Conservation (phyloP, 1,284 basidiomycete species). For the Ustilago bromivora region DNA sequence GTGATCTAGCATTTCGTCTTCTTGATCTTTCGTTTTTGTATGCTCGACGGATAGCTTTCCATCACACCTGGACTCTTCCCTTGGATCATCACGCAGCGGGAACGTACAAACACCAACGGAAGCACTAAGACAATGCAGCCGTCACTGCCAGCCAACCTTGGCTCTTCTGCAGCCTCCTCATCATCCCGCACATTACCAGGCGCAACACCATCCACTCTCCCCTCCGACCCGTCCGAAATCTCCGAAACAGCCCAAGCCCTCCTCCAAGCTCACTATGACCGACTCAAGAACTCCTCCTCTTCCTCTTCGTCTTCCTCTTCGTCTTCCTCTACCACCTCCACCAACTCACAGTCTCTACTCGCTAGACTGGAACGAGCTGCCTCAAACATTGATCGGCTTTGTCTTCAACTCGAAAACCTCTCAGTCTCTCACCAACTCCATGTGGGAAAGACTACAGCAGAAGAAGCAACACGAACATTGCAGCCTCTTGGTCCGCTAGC, state of each 20-base stretch:
- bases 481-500: constrained; percentile 42
- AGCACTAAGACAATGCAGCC: neutral
- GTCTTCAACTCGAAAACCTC: constrained; percentile 45
- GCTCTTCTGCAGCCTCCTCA: neutral
- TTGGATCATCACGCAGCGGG: neutral
- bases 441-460: neutral
- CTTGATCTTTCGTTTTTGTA: neutral
- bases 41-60: neutral
- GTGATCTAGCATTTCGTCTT: neutral
- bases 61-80: neutral
- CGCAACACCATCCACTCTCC: constrained; percentile 11
- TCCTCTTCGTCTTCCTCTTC: neutral
- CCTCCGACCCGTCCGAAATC: constrained; percentile 35
- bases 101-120: neutral
- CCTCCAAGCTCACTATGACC: constrained; percentile 35
- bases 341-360: constrained; percentile 5
- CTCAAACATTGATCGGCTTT: constrained; percentile 27
- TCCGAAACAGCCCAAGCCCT: constrained; percentile 48
- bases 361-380: constrained; percentile 21
- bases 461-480: constrained; percentile 13
- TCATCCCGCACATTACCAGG: neutral
- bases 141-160: neutral
- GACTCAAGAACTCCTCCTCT: constrained; percentile 11
- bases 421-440: constrained; percentile 22
- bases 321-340: neutral